Evolutionary conservation across 2,329 filamentous ascomycete genomes (phyloP).

Genomic region (Aspergillus fumigatiaffinis): DNA sequence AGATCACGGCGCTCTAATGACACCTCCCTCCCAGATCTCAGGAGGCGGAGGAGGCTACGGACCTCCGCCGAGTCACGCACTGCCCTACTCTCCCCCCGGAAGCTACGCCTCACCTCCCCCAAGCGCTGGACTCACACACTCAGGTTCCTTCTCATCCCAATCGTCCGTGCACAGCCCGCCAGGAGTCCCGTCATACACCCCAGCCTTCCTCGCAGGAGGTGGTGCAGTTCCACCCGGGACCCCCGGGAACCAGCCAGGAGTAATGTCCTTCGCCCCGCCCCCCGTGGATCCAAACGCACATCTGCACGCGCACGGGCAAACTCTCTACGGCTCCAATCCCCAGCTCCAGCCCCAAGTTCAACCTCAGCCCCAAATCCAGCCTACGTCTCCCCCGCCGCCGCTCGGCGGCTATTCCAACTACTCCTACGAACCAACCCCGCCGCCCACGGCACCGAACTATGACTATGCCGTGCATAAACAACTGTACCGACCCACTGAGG

Average conservation of each 20-base stretch:
- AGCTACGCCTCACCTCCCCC: constrained; percentile 35
- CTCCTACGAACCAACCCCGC: constrained; percentile 36
- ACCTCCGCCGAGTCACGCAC: constrained; percentile 18
- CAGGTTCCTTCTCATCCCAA: constrained; percentile 21
- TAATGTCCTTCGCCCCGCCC: constrained; percentile 31
- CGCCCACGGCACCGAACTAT: constrained; percentile 14
- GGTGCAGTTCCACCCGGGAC: constrained; percentile 8
- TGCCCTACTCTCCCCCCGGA: constrained; percentile 22
- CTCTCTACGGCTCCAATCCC: constrained; percentile 19
- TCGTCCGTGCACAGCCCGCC: constrained; percentile 24
- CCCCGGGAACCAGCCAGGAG: constrained; percentile 15
- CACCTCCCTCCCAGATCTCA: constrained; percentile 24
- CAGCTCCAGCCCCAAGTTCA: constrained; percentile 14
- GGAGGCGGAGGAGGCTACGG: constrained; percentile 16
- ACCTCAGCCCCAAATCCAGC: constrained; percentile 16
- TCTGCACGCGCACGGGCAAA: constrained; percentile 29
- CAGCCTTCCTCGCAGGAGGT: constrained; percentile 17
- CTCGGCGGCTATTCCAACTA: constrained; percentile 41
- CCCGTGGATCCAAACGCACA: constrained; percentile 34
- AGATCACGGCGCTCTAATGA: constrained; percentile 34
- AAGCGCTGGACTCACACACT: constrained; percentile 28
- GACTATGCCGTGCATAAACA: constrained; percentile 46
- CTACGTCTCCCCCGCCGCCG: constrained; percentile 15
- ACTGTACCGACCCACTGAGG: constrained; percentile 44
- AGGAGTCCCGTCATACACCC: constrained; percentile 26